Evolutionary conservation across 148 eudicot species (phyloP), one percentile per base, ranked within the genome.

Genomic region (Fallopia convolvulus): DNA sequence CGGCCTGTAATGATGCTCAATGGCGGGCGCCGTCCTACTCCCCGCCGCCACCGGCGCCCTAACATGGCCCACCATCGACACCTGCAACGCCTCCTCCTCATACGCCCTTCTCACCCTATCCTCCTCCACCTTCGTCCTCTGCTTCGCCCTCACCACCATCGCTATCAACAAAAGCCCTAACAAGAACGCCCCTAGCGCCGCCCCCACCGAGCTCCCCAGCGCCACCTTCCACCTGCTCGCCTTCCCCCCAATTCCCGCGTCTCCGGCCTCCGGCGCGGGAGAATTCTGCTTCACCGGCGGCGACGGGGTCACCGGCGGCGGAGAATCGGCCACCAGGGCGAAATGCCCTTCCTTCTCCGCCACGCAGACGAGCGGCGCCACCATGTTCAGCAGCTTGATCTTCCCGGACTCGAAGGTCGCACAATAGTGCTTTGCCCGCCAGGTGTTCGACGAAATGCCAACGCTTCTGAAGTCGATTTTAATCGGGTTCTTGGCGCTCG

Each of bases 41-140:
- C 75, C 80, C 36, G 90, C 55, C 6, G 97, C 93, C 26, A 81
- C 83, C 0, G 81, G 88, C 70, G 97, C 91, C 71, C 97, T 89
- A 23, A 95, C 93, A 77, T 95, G 97, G 15, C 97, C 97, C 36
- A 95, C 97, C 97, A 92, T 95, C 4, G 89, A 88, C 30, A 95
- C 99, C 80, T 88, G 88, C 72, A 95, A 79, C 41, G 97, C 99
- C 73, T 95, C 99, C 61, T 95, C 99, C 66, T 92, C 90, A 77
- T 92, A 95, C 46, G 99, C 97, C 82, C 88, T 85, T 76, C 99
- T 87, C 66, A 86, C 97, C 87, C 91, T 61, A 5, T 95, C 99
- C 49, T 92, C 97, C 55, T 92, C 97, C 86, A 88, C 79, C 68
- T 87, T 87, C 9, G 89, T 84, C 82, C 88, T 91, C 83, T 89